Conservation (phyloP, 805 yeast species). For the Maudiozyma turicensis region DNA sequence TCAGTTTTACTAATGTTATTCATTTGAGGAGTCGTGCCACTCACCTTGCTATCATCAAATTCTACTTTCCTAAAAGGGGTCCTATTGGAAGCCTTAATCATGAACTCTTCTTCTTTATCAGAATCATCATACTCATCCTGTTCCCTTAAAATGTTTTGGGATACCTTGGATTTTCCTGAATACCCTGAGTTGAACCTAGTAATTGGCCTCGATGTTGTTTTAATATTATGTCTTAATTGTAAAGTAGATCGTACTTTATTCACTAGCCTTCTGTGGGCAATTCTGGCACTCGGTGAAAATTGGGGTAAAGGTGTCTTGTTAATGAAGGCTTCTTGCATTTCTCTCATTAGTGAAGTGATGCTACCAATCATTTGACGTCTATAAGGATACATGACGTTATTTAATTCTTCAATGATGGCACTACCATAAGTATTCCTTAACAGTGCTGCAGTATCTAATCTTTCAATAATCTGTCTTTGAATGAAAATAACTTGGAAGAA, state of each 20-base stretch:
- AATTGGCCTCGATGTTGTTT: neutral
- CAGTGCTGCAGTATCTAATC: conserved; percentile 37
- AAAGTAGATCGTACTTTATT: conserved; percentile 35
- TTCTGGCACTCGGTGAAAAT: conserved; percentile 39
- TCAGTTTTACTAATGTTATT: neutral
- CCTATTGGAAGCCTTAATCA: neutral
- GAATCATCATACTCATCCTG: conserved; percentile 18
- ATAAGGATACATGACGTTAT: conserved; percentile 32
- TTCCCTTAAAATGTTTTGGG: neutral
- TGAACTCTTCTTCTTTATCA: conserved; percentile 4
- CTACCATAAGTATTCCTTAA: conserved; percentile 37
- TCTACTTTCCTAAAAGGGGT: neutral
- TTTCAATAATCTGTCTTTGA: conserved; percentile 37
- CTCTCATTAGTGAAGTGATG: conserved; percentile 31
- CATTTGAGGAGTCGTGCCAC: neutral
- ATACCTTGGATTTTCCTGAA: neutral
- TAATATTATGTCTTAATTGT: conserved; percentile 16
- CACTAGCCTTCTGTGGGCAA: conserved; percentile 38
- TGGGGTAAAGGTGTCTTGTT: conserved; percentile 42
- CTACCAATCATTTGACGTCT: conserved; percentile 38
- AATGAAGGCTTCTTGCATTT: conserved; percentile 35
- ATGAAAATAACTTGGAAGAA: conserved; percentile 38
- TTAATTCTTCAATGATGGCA: conserved; percentile 37
- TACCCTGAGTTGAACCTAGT: neutral
- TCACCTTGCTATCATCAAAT: too few species aligned